Evolutionary conservation across 257 asterid species (phyloP).

Genomic region (Nemophila menziesii): DNA sequence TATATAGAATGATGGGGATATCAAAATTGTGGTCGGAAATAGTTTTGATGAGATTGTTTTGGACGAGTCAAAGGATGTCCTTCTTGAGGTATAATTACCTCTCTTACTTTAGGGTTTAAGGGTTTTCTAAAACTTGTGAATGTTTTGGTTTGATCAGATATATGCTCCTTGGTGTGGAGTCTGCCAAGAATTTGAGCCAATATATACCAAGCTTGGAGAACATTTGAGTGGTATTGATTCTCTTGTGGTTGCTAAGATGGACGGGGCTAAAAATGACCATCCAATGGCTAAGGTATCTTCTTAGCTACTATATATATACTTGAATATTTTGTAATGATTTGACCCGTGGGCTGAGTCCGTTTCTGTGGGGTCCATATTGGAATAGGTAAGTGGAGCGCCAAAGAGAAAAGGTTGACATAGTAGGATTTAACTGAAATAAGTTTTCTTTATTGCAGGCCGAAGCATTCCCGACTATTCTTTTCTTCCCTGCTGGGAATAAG

Average conservation of each 20-base stretch:
- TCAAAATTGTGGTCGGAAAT: constrained; percentile 80
- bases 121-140: constrained; percentile 6
- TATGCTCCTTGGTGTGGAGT: constrained; percentile 99
- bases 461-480: constrained; percentile 89
- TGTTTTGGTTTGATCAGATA: constrained; percentile 33
- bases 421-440: background rate
- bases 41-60: constrained; percentile 86
- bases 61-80: constrained; percentile 96
- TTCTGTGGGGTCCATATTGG: too few species aligned
- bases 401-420: background rate
- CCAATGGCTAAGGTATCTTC: constrained; percentile 78
- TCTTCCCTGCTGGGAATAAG: constrained; percentile 97
- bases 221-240: constrained; percentile 58
- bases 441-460: constrained; percentile 44
- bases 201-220: constrained; percentile 73
- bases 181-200: constrained; percentile 83
- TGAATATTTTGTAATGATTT: background rate
- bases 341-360: background rate
- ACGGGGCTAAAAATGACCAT: constrained; percentile 90
- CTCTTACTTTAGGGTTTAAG: background rate
- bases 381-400: too few species aligned
- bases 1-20: constrained; percentile 78
- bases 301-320: background rate
- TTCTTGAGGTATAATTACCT: constrained; percentile 67
- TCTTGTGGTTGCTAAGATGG: constrained; percentile 93